These are phyloP conservation scores for Myxozyma neglecta DNA, from an alignment of 805 yeast species.

Conservation along the genomic window DNA sequence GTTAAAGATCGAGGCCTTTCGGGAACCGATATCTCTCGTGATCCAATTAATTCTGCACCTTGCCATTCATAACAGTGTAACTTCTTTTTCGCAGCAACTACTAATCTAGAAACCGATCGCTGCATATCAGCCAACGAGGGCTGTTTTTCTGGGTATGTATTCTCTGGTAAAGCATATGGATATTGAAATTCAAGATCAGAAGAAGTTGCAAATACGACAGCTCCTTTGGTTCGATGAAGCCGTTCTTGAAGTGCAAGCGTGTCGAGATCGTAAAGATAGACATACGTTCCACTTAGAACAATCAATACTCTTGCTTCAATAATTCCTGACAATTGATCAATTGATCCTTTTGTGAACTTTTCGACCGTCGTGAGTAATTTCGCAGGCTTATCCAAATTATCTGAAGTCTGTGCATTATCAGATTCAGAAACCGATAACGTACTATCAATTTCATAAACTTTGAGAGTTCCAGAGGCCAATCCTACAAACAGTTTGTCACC, in stretches of 20 bases:
- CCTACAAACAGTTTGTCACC: constrained; percentile 37
- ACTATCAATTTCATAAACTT: constrained; percentile 32
- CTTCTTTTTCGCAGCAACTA: constrained; percentile 34
- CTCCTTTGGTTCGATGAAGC: constrained; percentile 42
- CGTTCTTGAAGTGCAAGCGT: constrained; percentile 39
- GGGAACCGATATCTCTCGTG: constrained; percentile 22
- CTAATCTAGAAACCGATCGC: constrained; percentile 36
- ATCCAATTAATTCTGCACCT: constrained; percentile 25
- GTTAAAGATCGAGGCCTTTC: constrained; percentile 29
- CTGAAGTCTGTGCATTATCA: neutral
- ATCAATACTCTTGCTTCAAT: constrained; percentile 40
- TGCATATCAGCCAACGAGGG: constrained; percentile 21
- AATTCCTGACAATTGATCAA: constrained; percentile 41
- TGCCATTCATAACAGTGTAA: constrained; percentile 31
- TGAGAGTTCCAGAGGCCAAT: constrained; percentile 35
- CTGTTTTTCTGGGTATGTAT: neutral
- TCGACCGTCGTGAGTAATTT: constrained; percentile 28
- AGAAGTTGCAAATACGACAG: constrained; percentile 36
- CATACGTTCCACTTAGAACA: constrained; percentile 38
- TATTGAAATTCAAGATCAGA: constrained; percentile 17
- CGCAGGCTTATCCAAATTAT: neutral
- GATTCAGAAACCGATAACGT: constrained; percentile 2
- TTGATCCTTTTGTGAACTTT: constrained; percentile 33
- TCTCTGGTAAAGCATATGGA: constrained; percentile 6
- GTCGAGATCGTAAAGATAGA: constrained; percentile 40